phyloP scores from a whole-genome alignment of 208 protist genomes.

The Blastocrithidia nonstop region DNA sequence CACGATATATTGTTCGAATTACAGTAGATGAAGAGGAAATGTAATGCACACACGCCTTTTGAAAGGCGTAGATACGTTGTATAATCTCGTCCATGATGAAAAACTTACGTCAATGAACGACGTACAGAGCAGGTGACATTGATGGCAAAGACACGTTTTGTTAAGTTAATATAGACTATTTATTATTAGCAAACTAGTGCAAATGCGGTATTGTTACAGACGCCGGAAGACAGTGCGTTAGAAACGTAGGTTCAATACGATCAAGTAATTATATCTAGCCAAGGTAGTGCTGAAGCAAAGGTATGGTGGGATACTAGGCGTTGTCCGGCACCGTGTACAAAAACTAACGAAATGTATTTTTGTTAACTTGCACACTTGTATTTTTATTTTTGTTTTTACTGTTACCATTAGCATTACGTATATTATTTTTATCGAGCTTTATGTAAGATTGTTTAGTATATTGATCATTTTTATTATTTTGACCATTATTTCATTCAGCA shows the following conservation, averaged over 20 bases:
- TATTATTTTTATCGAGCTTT: background rate
- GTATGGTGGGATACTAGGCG: constrained; percentile 23
- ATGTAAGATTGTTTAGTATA: background rate
- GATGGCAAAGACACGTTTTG: too few species aligned
- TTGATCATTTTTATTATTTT: background rate
- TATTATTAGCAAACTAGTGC: too few species aligned
- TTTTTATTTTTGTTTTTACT: background rate
- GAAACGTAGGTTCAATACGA: constrained; percentile 15
- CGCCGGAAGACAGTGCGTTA: constrained; percentile 8
- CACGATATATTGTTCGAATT: constrained; percentile 7
- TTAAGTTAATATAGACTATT: too few species aligned
- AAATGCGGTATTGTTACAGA: too few species aligned
- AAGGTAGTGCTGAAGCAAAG: constrained; percentile 22
- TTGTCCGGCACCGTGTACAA: constrained; percentile 20
- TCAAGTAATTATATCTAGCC: constrained; percentile 17
- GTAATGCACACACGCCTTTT: constrained; percentile 18
- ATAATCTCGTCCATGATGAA: constrained; percentile 22
- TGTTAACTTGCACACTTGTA: background rate
- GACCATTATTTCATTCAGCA: background rate
- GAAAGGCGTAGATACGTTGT: constrained; percentile 10
- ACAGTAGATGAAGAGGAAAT: constrained; percentile 11
- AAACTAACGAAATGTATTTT: constrained; percentile 20
- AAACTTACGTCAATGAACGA: constrained; percentile 48
- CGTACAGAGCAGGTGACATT: constrained; percentile 5
- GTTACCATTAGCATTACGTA: background rate